These are phyloP conservation scores for Brettanomyces bruxellensis DNA, from an alignment of 805 yeast species.

Conservation along the genomic window DNA sequence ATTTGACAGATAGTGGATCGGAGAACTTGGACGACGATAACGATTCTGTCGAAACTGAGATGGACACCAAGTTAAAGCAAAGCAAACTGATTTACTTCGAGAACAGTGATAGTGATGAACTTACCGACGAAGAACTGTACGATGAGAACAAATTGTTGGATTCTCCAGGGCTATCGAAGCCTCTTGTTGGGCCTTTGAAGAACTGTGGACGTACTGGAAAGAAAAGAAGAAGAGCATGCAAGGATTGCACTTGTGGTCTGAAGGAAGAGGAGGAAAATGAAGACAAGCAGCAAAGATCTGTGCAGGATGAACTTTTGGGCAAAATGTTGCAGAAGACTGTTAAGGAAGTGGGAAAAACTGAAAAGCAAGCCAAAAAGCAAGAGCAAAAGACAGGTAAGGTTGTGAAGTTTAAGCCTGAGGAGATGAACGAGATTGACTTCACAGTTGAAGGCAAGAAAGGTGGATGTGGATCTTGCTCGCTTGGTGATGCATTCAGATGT, in stretches of 20 bases:
- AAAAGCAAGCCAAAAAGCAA: slow-evolving; percentile 29
- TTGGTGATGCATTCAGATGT: slow-evolving; percentile 97
- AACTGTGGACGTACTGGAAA: slow-evolving; percentile 37
- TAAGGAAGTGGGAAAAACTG: slow-evolving; percentile 45
- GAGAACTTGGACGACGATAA: slow-evolving; percentile 31
- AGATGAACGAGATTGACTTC: slow-evolving; percentile 85
- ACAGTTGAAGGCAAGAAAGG: slow-evolving; percentile 96
- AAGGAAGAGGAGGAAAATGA: slow-evolving; percentile 77
- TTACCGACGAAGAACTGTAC: slow-evolving; percentile 13
- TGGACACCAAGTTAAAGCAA: slow-evolving; percentile 32
- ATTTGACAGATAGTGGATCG: slow-evolving; percentile 38
- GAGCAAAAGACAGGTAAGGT: slow-evolving; percentile 9
- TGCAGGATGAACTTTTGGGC: slow-evolving; percentile 37
- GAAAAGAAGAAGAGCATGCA: slow-evolving; percentile 87
- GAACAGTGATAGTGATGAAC: slow-evolving; percentile 22
- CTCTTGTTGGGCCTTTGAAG: slow-evolving; percentile 47
- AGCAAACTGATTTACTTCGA: slow-evolving; percentile 49
- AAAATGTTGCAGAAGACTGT: slow-evolving; percentile 43
- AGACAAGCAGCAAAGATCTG: slow-evolving; percentile 32
- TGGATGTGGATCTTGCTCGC: slow-evolving; percentile 93
- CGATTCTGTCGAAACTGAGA: slow-evolving; percentile 25
- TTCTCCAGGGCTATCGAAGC: slow-evolving; percentile 20
- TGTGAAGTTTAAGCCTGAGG: slow-evolving; percentile 52
- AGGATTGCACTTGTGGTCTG: slow-evolving; percentile 96
- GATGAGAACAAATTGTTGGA: slow-evolving; percentile 45